Evolutionary conservation across 306 rosid genomes (phyloP).

Genomic region (Cicer arietinum): DNA sequence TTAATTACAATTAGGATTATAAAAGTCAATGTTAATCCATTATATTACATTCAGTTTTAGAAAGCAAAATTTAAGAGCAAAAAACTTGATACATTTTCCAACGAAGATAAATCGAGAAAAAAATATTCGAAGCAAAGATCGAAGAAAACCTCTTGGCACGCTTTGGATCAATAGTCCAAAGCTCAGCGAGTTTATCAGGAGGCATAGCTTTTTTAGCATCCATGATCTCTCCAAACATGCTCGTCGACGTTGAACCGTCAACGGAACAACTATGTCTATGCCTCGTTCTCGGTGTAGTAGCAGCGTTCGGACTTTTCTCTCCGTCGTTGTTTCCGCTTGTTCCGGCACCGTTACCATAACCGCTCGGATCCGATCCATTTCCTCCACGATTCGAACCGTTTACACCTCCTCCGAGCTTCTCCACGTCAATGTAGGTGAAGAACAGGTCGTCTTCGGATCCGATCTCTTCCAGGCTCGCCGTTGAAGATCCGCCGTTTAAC

Average conservation of each 20-base stretch:
- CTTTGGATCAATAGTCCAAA: slow-evolving; percentile 94
- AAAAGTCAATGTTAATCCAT: slow-evolving; percentile 3
- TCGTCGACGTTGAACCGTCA: slow-evolving; percentile 74
- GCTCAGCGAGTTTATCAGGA: slow-evolving; percentile 98
- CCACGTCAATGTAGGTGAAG: slow-evolving; percentile 93
- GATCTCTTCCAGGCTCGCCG: slow-evolving; percentile 88
- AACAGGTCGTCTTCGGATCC: slow-evolving; percentile 97
- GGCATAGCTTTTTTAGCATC: slow-evolving; percentile 99
- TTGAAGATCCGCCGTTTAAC: slow-evolving; percentile 80
- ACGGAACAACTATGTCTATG: slow-evolving; percentile 87
- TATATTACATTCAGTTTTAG: neutral
- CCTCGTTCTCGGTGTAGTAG: slow-evolving; percentile 50
- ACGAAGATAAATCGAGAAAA: slow-evolving; percentile 5
- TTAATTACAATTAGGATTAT: neutral
- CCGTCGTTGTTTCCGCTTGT: slow-evolving; percentile 53
- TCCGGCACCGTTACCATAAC: slow-evolving; percentile 50
- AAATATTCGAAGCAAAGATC: slow-evolving; percentile 23
- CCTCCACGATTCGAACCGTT: slow-evolving; percentile 61
- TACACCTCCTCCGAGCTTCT: slow-evolving; percentile 65
- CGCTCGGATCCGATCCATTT: slow-evolving; percentile 60
- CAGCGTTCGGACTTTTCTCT: slow-evolving; percentile 56
- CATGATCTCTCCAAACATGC: slow-evolving; percentile 88
- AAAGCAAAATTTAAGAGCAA: neutral
- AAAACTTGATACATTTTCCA: slow-evolving; percentile 19
- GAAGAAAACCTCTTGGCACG: slow-evolving; percentile 89